A percentile compares a stretch with the other conserved stretches of the same genome.
phyloP scores from a whole-genome alignment of 345 rosid species.

The Kandelia obovata region DNA sequence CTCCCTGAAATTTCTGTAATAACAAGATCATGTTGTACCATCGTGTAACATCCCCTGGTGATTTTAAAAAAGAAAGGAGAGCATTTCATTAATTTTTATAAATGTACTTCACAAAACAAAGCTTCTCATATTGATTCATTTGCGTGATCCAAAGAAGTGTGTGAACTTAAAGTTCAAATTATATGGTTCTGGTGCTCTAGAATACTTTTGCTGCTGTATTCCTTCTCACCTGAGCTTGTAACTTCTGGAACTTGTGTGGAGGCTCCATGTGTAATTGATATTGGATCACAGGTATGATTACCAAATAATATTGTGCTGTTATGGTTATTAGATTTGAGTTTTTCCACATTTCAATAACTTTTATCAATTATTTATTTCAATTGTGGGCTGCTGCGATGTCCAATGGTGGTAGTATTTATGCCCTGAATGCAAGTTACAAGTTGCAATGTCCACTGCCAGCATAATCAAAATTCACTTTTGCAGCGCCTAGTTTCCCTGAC shows the following conservation, averaged over 20 bases:
- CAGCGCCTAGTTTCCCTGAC: neutral
- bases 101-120: too few relatives aligned
- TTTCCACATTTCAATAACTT: too few relatives aligned
- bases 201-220: conserved; percentile 83
- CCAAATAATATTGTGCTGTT: too few relatives aligned
- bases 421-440: neutral
- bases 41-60: too few relatives aligned
- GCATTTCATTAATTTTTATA: too few relatives aligned
- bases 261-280: conserved; percentile 45
- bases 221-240: conserved; percentile 90
- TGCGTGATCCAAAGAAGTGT: neutral
- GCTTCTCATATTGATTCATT: neutral
- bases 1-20: too few relatives aligned
- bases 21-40: too few relatives aligned
- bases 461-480: neutral
- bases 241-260: conserved; percentile 86
- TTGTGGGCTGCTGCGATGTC: too few relatives aligned
- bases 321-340: neutral
- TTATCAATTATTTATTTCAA: too few relatives aligned
- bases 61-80: too few relatives aligned
- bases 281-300: too few relatives aligned
- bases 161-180: too few relatives aligned
- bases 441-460: neutral
- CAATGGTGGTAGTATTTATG: conserved; percentile 8
- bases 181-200: conserved; percentile 35